Evolutionary conservation across 495 filamentous ascomycete species (phyloP).

Genomic region (Geopyxis carbonaria): DNA sequence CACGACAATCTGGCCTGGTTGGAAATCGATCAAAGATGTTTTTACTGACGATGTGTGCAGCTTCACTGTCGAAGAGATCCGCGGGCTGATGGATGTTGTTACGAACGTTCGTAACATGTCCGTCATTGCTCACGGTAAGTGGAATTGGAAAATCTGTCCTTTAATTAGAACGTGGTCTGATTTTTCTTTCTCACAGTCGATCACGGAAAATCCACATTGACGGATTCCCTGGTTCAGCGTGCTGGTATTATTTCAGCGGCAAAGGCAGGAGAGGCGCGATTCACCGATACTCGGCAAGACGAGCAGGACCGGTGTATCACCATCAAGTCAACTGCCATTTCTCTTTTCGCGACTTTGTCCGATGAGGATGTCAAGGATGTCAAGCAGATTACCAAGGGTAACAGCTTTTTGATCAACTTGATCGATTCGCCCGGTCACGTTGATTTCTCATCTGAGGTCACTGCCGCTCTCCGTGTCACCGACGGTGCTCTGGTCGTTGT

Average conservation of each 20-base stretch:
- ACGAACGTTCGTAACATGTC: slow-evolving; percentile 99
- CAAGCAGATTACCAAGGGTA: slow-evolving; percentile 63
- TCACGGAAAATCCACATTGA: slow-evolving; percentile 98
- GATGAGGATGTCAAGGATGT: slow-evolving; percentile 94
- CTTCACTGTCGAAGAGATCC: slow-evolving; percentile 96
- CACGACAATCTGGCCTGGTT: slow-evolving; percentile 6
- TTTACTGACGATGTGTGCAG: slow-evolving; percentile 34
- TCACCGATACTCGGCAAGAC: slow-evolving; percentile 91
- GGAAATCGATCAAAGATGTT: background rate
- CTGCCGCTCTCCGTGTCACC: slow-evolving; percentile 97
- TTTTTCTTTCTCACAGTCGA: slow-evolving; percentile 43
- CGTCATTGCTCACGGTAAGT: slow-evolving; percentile 93
- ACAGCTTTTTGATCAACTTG: slow-evolving; percentile 99
- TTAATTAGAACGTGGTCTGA: slow-evolving; percentile 6
- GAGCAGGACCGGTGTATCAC: slow-evolving; percentile 99
- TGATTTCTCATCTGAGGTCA: slow-evolving; percentile 99
- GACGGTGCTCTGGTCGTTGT: slow-evolving; percentile 99
- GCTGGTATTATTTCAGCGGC: slow-evolving; percentile 98
- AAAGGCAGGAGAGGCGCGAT: slow-evolving; percentile 88
- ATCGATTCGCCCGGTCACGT: slow-evolving; percentile 99
- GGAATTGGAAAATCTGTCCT: background rate
- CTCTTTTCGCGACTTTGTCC: slow-evolving; percentile 73
- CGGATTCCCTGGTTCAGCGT: slow-evolving; percentile 96
- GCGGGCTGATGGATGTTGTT: slow-evolving; percentile 88
- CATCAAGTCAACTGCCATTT: slow-evolving; percentile 99